Percentiles rank a stretch among this genome's conserved stretches.
These are phyloP conservation scores for Mucor plumbeus DNA, from an alignment of 371 early-diverging fungal species.

Conservation along the genomic window DNA sequence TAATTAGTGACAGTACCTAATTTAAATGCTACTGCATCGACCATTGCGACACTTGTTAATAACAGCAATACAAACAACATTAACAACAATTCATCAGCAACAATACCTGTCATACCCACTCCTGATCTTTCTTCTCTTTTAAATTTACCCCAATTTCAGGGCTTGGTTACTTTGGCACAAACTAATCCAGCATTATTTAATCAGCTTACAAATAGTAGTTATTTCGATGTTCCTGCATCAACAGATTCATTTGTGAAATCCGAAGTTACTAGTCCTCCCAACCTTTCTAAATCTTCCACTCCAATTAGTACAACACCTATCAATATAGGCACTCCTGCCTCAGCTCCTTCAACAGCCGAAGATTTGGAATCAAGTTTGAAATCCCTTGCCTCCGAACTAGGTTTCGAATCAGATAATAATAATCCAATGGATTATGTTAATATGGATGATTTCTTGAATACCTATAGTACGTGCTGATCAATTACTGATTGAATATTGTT, in stretches of 20 bases:
- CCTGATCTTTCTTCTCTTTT: slow-evolving; percentile 31
- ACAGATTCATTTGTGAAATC: not conserved
- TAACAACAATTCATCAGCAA: not conserved
- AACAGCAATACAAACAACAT: not conserved
- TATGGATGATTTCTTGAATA: slow-evolving; percentile 40
- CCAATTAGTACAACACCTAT: not conserved
- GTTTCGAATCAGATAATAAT: slow-evolving; percentile 18
- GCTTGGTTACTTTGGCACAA: slow-evolving; percentile 34
- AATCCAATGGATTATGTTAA: slow-evolving; percentile 28
- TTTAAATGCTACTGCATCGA: not conserved
- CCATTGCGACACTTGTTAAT: too few species aligned
- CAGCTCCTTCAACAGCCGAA: slow-evolving; percentile 10
- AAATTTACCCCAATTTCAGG: slow-evolving; percentile 36
- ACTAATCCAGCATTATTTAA: slow-evolving; percentile 39
- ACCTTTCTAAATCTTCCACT: slow-evolving; percentile 2
- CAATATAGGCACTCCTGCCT: not conserved
- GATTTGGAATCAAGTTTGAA: slow-evolving; percentile 31
- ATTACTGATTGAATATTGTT: not conserved
- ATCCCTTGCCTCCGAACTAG: slow-evolving; percentile 29
- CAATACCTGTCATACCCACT: not conserved
- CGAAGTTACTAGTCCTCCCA: not conserved
- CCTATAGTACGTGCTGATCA: slow-evolving; percentile 26
- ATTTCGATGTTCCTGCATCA: slow-evolving; percentile 20
- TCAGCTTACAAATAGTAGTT: slow-evolving; percentile 31
- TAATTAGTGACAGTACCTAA: slow-evolving; percentile 1